Conservation (phyloP, 805 yeast genomes). For the Candida sanyiensis region DNA sequence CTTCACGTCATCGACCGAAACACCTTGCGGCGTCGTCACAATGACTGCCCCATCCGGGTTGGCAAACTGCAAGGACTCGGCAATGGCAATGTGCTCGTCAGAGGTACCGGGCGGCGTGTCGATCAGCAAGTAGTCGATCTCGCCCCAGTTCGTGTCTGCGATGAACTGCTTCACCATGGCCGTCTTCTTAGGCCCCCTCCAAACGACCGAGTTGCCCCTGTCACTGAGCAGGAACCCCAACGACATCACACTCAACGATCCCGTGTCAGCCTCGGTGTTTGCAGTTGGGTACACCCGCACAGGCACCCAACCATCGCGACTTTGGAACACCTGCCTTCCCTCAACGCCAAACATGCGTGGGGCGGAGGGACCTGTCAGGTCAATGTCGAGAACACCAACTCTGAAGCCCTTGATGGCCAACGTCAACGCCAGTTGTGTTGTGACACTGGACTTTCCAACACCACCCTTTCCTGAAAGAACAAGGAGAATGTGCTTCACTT, state of each 20-base stretch:
- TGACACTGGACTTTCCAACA: constrained; percentile 93
- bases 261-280: constrained; percentile 20
- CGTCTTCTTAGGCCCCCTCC: constrained; percentile 98
- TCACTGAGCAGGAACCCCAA: constrained; percentile 81
- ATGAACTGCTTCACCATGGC: constrained; percentile 96
- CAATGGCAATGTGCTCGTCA: constrained; percentile 95
- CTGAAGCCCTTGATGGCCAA: constrained; percentile 62
- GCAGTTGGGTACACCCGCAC: constrained; percentile 35
- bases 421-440: constrained; percentile 88
- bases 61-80: constrained; percentile 72
- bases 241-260: constrained; percentile 54
- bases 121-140: constrained; percentile 64
- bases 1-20: constrained; percentile 89
- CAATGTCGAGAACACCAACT: constrained; percentile 95
- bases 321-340: constrained; percentile 69
- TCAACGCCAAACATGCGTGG: constrained; percentile 97
- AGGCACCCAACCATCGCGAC: constrained; percentile 87
- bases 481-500: constrained; percentile 71
- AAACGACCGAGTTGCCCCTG: constrained; percentile 86
- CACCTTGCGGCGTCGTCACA: constrained; percentile 94
- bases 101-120: constrained; percentile 99
- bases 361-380: constrained; percentile 91
- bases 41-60: constrained; percentile 88
- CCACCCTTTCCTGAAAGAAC: constrained; percentile 95
- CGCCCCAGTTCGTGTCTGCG: constrained; percentile 87